Percentiles rank a stretch among this genome's conserved stretches.
Evolutionary conservation across 208 protist species (phyloP).

Genomic region (Leishmania lainsoni): DNA sequence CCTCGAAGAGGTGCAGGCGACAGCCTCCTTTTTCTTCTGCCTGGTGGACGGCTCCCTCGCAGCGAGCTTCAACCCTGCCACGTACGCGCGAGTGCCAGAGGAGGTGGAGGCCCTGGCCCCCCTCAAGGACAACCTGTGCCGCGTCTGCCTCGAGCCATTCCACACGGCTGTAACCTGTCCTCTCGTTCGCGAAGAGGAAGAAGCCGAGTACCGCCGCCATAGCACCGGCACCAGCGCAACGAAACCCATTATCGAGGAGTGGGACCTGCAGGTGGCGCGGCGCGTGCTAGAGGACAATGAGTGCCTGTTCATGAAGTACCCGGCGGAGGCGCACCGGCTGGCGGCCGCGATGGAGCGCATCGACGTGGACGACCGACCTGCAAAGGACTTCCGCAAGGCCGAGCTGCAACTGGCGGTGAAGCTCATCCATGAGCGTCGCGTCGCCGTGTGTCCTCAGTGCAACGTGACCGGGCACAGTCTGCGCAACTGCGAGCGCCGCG

Average conservation of each 20-base stretch:
- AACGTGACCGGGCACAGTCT: slow-evolving; percentile 62
- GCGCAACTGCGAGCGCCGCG: slow-evolving; percentile 54
- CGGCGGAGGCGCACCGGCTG: slow-evolving; percentile 50
- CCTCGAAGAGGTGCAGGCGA: slow-evolving; percentile 67
- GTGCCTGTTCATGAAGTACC: slow-evolving; percentile 53
- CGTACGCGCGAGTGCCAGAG: slow-evolving; percentile 78
- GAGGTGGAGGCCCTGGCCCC: slow-evolving; percentile 64
- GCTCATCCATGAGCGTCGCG: slow-evolving; percentile 65
- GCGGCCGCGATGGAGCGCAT: slow-evolving; percentile 60
- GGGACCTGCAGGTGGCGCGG: slow-evolving; percentile 82
- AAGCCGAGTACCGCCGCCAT: slow-evolving; percentile 30
- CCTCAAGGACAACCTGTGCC: slow-evolving; percentile 78
- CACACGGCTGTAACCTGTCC: slow-evolving; percentile 65
- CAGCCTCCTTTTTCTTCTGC: slow-evolving; percentile 84
- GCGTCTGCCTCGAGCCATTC: slow-evolving; percentile 77
- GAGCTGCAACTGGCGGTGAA: slow-evolving; percentile 77
- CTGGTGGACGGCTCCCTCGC: slow-evolving; percentile 81
- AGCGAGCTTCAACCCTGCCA: slow-evolving; percentile 56
- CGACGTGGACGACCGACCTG: slow-evolving; percentile 72
- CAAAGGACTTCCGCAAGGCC: slow-evolving; percentile 82
- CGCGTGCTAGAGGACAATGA: slow-evolving; percentile 67
- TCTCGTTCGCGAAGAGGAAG: slow-evolving; percentile 25
- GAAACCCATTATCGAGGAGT: slow-evolving; percentile 48
- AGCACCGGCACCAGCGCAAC: slow-evolving; percentile 26
- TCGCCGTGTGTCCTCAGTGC: slow-evolving; percentile 67